These are phyloP conservation scores for Perkinsus marinus DNA, from an alignment of 169 alveolate genomes.

Conservation along the genomic window DNA sequence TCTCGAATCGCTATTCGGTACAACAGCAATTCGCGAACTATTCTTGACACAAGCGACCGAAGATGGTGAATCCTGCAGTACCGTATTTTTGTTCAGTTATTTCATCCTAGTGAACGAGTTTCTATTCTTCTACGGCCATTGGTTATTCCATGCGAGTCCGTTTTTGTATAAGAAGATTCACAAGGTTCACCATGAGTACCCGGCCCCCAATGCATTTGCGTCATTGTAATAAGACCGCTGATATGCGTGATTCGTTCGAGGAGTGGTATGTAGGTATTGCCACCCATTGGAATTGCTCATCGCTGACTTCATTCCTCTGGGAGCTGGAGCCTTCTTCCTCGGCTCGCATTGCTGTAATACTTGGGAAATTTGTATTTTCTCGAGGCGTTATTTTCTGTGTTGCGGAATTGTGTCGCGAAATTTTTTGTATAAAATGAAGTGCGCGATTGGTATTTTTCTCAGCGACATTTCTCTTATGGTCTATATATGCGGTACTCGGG, in stretches of 20 bases:
- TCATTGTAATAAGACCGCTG: not conserved
- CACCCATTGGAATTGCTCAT: slow-evolving; percentile 1
- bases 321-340: not conserved
- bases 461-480: not conserved
- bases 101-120: not conserved
- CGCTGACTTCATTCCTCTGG: not conserved
- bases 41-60: too few species aligned
- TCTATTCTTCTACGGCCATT: slow-evolving; percentile 6
- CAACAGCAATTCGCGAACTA: too few species aligned
- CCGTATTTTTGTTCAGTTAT: not conserved
- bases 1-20: too few species aligned
- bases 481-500: slow-evolving; percentile 1
- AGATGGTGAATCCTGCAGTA: not conserved
- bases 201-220: slow-evolving; percentile 7
- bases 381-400: too few species aligned
- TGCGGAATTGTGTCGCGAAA: too few species aligned
- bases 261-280: not conserved
- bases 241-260: not conserved
- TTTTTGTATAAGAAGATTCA: slow-evolving; percentile 1
- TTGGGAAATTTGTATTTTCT: too few species aligned
- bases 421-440: too few species aligned
- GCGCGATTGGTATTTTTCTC: not conserved
- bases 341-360: not conserved
- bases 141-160: slow-evolving; percentile 1
- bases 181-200: slow-evolving; percentile 6